A percentile compares a stretch with the other conserved stretches of the same genome.
phyloP scores from a whole-genome alignment of 2,329 filamentous ascomycete genomes.

The Aureobasidium mangrovei region DNA sequence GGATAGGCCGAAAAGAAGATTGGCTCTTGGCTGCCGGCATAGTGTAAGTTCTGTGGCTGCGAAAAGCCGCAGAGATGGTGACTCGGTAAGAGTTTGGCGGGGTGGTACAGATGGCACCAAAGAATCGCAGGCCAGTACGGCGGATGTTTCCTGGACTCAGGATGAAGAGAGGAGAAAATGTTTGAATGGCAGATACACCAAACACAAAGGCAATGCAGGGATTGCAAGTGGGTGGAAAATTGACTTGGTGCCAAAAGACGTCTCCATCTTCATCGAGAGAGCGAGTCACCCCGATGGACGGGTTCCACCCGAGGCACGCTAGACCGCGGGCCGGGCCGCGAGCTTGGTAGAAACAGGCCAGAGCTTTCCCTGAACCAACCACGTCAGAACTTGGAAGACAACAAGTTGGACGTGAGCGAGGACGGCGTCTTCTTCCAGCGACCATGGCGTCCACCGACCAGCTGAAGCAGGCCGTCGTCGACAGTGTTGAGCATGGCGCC shows the following conservation, averaged over 20 bases:
- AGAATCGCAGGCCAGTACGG: no score
- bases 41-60: background rate
- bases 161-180: background rate
- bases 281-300: no score
- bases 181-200: no score
- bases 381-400: background rate
- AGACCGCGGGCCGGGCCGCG: slow-evolving; percentile 1
- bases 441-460: slow-evolving; percentile 1
- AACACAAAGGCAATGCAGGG: background rate
- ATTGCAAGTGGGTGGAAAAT: background rate
- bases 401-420: background rate
- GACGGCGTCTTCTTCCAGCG: background rate
- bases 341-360: slow-evolving; percentile 3
- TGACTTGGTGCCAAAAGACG: background rate
- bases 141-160: no score
- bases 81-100: background rate
- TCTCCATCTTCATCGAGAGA: background rate
- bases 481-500: slow-evolving; percentile 50
- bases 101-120: background rate
- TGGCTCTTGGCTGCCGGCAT: slow-evolving; percentile 16
- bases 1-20: slow-evolving; percentile 68
- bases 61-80: background rate
- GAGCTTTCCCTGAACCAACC: background rate
- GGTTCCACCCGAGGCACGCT: background rate
- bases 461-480: slow-evolving; percentile 44